phyloP scores from a whole-genome alignment of 2,329 filamentous ascomycete species.

The Zymoseptoria ardabiliae region DNA sequence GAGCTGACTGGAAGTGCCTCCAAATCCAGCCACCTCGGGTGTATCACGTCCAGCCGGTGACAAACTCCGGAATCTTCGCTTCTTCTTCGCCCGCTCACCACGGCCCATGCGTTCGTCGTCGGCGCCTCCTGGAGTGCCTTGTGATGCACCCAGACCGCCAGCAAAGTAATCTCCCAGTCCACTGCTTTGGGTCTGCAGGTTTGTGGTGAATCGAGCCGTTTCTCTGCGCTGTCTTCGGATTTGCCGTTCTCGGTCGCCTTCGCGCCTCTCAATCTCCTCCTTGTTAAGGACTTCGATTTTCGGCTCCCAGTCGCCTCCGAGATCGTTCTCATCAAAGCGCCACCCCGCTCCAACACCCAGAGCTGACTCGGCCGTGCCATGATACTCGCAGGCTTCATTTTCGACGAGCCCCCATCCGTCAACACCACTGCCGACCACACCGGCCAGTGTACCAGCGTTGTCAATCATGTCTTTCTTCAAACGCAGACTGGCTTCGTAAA shows the following conservation, averaged over 20 bases:
- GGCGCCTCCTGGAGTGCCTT: conserved; percentile 33
- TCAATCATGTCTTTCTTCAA: conserved; percentile 96
- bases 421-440: conserved; percentile 66
- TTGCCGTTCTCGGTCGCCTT: conserved; percentile 88
- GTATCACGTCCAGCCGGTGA: conserved; percentile 78
- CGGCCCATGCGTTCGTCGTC: conserved; percentile 78
- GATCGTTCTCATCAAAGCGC: conserved; percentile 87
- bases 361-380: conserved; percentile 29
- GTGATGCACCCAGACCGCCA: conserved; percentile 31
- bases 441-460: conserved; percentile 53
- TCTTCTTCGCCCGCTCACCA: conserved; percentile 91
- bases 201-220: conserved; percentile 66
- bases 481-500: conserved; percentile 87
- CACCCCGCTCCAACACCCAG: conserved; percentile 73
- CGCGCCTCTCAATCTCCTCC: conserved; percentile 95
- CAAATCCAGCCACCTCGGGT: conserved; percentile 63
- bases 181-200: conserved; percentile 42
- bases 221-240: conserved; percentile 79
- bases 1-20: conserved; percentile 56
- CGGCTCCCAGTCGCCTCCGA: conserved; percentile 53
- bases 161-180: conserved; percentile 49
- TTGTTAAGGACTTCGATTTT: conserved; percentile 62
- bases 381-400: conserved; percentile 70
- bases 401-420: conserved; percentile 67
- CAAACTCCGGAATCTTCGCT: conserved; percentile 80